Conservation (phyloP, 2,329 filamentous ascomycete species). For the Nemania sp. region DNA sequence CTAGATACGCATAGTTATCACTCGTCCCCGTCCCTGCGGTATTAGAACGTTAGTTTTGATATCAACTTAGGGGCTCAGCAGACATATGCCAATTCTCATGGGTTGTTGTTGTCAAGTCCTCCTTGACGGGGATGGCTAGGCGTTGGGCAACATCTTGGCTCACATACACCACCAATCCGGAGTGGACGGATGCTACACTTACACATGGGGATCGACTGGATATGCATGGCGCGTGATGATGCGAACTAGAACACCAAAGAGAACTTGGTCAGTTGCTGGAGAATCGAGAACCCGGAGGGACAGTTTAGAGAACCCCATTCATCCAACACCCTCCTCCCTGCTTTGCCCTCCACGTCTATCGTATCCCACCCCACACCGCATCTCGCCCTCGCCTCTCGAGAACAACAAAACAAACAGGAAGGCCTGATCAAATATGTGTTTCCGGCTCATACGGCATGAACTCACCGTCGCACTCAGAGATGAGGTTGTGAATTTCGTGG, state of each 20-base stretch:
- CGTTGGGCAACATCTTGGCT: not conserved
- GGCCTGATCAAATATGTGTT: constrained; percentile 1
- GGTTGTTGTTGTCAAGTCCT: not conserved
- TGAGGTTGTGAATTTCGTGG: constrained; percentile 36
- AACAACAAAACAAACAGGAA: not conserved
- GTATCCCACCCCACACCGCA: not conserved
- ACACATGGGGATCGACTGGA: constrained; percentile 90
- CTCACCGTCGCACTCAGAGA: constrained; percentile 40
- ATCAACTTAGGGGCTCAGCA: not conserved
- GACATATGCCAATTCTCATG: not conserved
- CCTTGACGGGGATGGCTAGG: too few relatives aligned
- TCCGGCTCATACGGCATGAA: constrained; percentile 18
- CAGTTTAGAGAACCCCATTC: not conserved
- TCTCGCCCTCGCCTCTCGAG: not conserved
- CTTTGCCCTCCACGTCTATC: too few relatives aligned
- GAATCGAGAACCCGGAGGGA: constrained; percentile 12
- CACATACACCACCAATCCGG: constrained; percentile 17
- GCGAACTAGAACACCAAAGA: constrained; percentile 37
- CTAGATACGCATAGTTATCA: constrained; percentile 86
- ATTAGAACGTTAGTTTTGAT: constrained; percentile 11
- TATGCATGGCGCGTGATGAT: constrained; percentile 69
- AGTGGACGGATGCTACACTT: constrained; percentile 45
- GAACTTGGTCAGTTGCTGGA: constrained; percentile 14
- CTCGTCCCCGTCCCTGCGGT: constrained; percentile 71
- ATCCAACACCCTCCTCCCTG: not conserved